phyloP scores from a whole-genome alignment of 768 basidiomycete species.

The Russula dissimulans region DNA sequence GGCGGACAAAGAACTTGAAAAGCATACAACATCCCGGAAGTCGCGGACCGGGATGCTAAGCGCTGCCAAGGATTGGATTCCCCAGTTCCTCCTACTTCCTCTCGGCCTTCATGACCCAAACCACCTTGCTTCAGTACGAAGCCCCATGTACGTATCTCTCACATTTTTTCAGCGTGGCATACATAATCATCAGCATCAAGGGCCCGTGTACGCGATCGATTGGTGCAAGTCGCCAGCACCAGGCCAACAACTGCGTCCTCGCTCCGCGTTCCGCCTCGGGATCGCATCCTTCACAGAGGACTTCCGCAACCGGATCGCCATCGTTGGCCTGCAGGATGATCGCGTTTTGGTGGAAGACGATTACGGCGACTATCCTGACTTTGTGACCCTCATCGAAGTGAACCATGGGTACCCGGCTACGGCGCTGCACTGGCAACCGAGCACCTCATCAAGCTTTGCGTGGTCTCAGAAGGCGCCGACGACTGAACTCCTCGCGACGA shows the following conservation, averaged over 20 bases:
- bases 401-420: constrained; percentile 91
- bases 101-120: constrained; percentile 47
- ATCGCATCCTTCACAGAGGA: constrained; percentile 82
- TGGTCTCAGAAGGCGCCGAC: constrained; percentile 61
- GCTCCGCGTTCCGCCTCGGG: constrained; percentile 75
- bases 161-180: background rate
- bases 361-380: constrained; percentile 76
- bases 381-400: constrained; percentile 74
- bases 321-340: constrained; percentile 76
- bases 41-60: background rate
- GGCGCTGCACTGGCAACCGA: constrained; percentile 88
- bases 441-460: constrained; percentile 46
- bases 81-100: background rate
- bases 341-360: constrained; percentile 82
- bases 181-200: constrained; percentile 31
- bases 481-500: constrained; percentile 85
- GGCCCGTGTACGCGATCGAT: constrained; percentile 79
- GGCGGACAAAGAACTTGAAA: no score
- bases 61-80: background rate
- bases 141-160: constrained; percentile 58
- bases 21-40: background rate
- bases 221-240: constrained; percentile 80
- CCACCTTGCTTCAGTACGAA: constrained; percentile 71
- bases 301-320: constrained; percentile 71
- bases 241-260: constrained; percentile 61